These are phyloP conservation scores for Vaccinium myrtillus DNA, from an alignment of 148 eudicot species.

Conservation along the genomic window DNA sequence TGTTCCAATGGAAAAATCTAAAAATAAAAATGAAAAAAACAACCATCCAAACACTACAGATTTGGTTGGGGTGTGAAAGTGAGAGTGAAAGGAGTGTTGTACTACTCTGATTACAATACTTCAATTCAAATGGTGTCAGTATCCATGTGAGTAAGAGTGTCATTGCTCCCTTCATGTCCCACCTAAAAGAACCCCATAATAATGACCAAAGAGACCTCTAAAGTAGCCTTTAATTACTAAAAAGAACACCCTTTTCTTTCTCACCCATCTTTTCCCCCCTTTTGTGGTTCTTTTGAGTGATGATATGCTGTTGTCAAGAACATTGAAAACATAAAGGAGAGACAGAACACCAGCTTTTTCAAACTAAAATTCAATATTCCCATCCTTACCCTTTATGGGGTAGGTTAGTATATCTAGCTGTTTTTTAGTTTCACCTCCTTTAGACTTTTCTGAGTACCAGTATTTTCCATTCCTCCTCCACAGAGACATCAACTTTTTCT, in stretches of 20 bases:
- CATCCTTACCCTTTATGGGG: conserved; percentile 34
- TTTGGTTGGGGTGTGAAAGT: conserved; percentile 19
- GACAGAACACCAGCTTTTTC: conserved; percentile 26
- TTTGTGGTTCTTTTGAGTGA: conserved; percentile 2
- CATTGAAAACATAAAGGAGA: background rate
- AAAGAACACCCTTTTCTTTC: conserved; percentile 36
- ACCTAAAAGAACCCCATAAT: conserved; percentile 53
- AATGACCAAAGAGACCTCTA: conserved; percentile 52
- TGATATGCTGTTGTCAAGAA: background rate
- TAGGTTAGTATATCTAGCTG: conserved; percentile 22
- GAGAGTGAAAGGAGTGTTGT: conserved; percentile 59
- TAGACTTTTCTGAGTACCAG: background rate
- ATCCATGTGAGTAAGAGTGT: conserved; percentile 56
- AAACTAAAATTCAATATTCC: conserved; percentile 22
- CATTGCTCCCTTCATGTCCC: conserved; percentile 50
- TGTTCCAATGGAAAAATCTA: no score
- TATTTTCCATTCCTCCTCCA: conserved; percentile 1
- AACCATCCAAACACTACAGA: background rate
- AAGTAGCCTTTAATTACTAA: conserved; percentile 38
- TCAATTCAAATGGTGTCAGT: conserved; percentile 55
- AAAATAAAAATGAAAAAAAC: no score
- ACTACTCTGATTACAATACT: conserved; percentile 16
- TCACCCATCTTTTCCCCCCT: conserved; percentile 6
- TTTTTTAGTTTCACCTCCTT: conserved; percentile 16
- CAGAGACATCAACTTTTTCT: background rate